These are phyloP conservation scores for Myriangium duriaei DNA, from an alignment of 2,329 filamentous ascomycete species.

Conservation along the genomic window DNA sequence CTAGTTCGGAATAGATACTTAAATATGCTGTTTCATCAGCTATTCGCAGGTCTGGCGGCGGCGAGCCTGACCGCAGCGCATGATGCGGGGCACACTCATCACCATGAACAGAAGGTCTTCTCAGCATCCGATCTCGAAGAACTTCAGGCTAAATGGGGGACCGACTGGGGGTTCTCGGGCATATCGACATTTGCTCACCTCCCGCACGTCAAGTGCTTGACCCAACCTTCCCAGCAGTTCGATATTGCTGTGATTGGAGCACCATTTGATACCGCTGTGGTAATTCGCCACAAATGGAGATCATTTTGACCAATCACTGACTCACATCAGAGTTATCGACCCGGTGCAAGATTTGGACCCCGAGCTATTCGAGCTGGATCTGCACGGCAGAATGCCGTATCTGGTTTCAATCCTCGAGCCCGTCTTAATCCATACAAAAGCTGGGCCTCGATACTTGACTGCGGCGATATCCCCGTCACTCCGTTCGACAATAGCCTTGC, in stretches of 20 bases:
- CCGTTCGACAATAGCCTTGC: constrained; percentile 79
- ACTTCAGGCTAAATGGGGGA: constrained; percentile 14
- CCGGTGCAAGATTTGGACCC: constrained; percentile 61
- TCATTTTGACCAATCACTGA: neutral
- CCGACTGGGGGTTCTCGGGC: constrained; percentile 18
- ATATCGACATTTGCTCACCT: constrained; percentile 31
- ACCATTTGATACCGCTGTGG: constrained; percentile 38
- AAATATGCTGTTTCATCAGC: neutral
- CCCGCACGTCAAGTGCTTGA: constrained; percentile 35
- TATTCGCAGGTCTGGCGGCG: neutral
- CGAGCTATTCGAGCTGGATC: constrained; percentile 78
- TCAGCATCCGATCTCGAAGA: constrained; percentile 11
- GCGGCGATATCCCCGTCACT: constrained; percentile 78
- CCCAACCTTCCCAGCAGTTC: constrained; percentile 30
- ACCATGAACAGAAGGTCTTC: constrained; percentile 9
- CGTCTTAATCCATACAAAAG: constrained; percentile 70
- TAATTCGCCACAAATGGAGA: constrained; percentile 12
- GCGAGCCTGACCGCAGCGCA: constrained; percentile 5
- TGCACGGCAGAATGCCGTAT: constrained; percentile 57
- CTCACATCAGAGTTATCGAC: no score
- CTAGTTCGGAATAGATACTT: no score
- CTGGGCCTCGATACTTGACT: constrained; percentile 73
- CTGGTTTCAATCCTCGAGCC: constrained; percentile 72
- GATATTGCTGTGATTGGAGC: constrained; percentile 39
- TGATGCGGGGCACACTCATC: constrained; percentile 8